Percentiles rank a stretch among this genome's conserved stretches.
phyloP scores from a whole-genome alignment of 805 yeast genomes.

The Dipodascopsis tothii region DNA sequence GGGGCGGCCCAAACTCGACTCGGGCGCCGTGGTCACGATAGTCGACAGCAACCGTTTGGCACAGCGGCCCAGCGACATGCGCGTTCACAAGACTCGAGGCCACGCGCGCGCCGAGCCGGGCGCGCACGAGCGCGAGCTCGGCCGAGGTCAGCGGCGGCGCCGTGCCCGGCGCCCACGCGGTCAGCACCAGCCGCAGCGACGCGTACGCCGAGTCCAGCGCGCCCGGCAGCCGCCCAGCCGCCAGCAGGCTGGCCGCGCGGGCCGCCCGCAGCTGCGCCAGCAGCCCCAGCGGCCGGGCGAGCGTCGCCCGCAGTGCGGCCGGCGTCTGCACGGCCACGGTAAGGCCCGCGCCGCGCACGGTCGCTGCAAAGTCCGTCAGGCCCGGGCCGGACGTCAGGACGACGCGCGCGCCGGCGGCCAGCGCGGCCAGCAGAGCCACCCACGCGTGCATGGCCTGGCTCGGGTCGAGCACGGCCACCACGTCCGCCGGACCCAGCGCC shows the following conservation, averaged over 20 bases:
- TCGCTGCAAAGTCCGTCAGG: no score
- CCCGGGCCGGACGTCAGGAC: slow-evolving; percentile 16
- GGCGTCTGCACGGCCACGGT: neutral
- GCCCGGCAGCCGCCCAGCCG: slow-evolving; percentile 10
- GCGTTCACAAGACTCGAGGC: slow-evolving; percentile 31
- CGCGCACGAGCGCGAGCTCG: slow-evolving; percentile 27
- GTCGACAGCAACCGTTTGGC: slow-evolving; percentile 32
- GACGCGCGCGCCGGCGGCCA: slow-evolving; percentile 26
- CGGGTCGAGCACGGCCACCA: slow-evolving; percentile 29
- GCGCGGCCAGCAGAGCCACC: slow-evolving; percentile 29
- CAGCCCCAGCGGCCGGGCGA: neutral
- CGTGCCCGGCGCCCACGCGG: neutral
- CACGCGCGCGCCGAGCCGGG: slow-evolving; percentile 32
- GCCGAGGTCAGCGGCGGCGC: slow-evolving; percentile 22
- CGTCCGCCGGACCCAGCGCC: slow-evolving; percentile 28
- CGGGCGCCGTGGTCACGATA: slow-evolving; percentile 24
- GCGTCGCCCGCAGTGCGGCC: neutral
- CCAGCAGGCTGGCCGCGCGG: slow-evolving; percentile 13
- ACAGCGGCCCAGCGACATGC: slow-evolving; percentile 28
- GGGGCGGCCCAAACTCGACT: slow-evolving; percentile 26
- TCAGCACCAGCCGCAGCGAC: neutral
- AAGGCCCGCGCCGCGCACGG: neutral
- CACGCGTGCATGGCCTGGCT: slow-evolving; percentile 26
- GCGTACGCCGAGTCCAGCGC: neutral
- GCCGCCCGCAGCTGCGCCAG: slow-evolving; percentile 1